A percentile compares a stretch with the other conserved stretches of the same genome.
Conservation (phyloP, 139 green algal genomes). For the Picochlorum sp. region DNA sequence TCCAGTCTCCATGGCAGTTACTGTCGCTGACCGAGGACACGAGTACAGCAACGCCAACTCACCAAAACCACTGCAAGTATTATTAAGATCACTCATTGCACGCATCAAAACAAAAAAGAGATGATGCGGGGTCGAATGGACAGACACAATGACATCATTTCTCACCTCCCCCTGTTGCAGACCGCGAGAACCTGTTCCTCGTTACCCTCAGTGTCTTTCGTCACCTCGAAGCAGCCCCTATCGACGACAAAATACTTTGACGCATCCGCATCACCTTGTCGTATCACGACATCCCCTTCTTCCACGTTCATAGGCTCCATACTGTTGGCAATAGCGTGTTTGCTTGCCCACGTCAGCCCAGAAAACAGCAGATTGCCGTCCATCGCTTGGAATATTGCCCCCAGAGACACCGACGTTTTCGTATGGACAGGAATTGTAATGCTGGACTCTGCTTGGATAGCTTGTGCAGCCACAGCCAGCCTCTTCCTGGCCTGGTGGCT, state of each 20-base stretch:
- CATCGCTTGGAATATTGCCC: constrained; percentile 28
- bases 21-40: constrained; percentile 74
- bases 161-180: neutral
- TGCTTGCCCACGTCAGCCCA: constrained; percentile 38
- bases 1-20: constrained; percentile 49
- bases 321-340: constrained; percentile 62
- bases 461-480: constrained; percentile 44
- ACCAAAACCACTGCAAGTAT: constrained; percentile 58
- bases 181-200: neutral
- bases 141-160: neutral
- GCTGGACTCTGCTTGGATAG: constrained; percentile 13
- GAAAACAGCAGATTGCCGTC: constrained; percentile 65
- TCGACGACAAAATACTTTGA: constrained; percentile 57
- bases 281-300: constrained; percentile 57
- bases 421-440: constrained; percentile 24
- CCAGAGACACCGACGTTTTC: constrained; percentile 19
- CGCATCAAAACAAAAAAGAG: neutral
- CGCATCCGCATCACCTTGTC: constrained; percentile 41
- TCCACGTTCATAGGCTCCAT: constrained; percentile 44
- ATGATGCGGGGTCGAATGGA: too few species aligned
- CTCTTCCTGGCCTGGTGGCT: neutral
- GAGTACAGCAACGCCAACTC: constrained; percentile 90
- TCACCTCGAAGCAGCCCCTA: constrained; percentile 39
- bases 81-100: neutral
- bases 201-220: constrained; percentile 3